Conservation (phyloP, 225 moss, liverwort and hornwort genomes). For the Thuidium tamariscinum region DNA sequence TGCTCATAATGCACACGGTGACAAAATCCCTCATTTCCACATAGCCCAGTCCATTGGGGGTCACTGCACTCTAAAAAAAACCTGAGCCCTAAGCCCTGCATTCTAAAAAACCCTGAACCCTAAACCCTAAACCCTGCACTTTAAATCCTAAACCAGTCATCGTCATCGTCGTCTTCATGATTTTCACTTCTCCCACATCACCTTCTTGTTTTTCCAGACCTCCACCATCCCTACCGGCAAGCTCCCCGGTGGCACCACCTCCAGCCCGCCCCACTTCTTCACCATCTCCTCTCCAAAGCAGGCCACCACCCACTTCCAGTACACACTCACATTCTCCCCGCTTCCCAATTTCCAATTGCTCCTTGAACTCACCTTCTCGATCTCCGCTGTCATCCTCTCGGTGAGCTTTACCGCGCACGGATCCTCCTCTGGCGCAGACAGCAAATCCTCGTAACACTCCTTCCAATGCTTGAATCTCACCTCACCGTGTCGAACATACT, state of each 20-base stretch:
- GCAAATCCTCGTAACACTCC: not conserved
- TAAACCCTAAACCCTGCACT: too few species aligned
- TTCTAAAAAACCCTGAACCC: too few species aligned
- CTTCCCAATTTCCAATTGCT: not conserved
- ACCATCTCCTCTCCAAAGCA: not conserved
- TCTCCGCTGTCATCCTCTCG: not conserved
- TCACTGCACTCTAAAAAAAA: too few species aligned
- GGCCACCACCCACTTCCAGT: not conserved
- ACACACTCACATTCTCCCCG: not conserved
- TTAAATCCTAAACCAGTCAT: not conserved
- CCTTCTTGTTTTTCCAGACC: not conserved
- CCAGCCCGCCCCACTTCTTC: not conserved
- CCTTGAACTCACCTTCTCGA: not conserved
- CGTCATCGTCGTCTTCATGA: not conserved
- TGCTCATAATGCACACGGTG: too few species aligned
- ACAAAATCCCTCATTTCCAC: too few species aligned
- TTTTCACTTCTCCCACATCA: not conserved
- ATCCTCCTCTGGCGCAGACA: not conserved
- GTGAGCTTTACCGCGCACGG: not conserved
- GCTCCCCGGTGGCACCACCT: not conserved
- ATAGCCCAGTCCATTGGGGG: too few species aligned
- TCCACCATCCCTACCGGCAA: not conserved
- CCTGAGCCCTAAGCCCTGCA: too few species aligned
- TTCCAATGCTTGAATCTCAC: not conserved
- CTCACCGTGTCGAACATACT: not conserved